These are phyloP conservation scores for Aspergillus conjunctus DNA, from an alignment of 495 filamentous ascomycete genomes.

Conservation along the genomic window DNA sequence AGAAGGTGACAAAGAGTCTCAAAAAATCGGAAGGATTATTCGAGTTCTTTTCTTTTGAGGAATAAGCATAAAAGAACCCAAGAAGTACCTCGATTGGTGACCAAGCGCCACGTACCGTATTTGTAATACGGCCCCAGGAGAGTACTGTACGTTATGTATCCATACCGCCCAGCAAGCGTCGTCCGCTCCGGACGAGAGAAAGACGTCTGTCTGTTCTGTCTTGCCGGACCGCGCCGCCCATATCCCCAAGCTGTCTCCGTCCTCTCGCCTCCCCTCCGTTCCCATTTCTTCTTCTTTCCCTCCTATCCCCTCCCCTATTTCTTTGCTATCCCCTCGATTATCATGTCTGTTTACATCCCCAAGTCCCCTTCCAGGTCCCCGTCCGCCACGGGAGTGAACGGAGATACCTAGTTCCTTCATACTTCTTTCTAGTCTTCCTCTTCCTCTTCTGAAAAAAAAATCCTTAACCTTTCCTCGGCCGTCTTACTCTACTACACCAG, in stretches of 20 bases:
- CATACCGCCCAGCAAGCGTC: conserved; percentile 15
- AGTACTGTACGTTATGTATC: conserved; percentile 15
- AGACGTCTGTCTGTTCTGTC: conserved; percentile 1
- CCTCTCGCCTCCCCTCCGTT: conserved; percentile 22
- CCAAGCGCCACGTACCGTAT: conserved; percentile 9
- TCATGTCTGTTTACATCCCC: conserved; percentile 43
- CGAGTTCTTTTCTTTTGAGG: too few relatives aligned
- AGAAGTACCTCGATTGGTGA: conserved; percentile 8
- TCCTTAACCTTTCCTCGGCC: conserved; percentile 30
- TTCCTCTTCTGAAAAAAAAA: conserved; percentile 34
- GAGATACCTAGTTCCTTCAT: conserved; percentile 42
- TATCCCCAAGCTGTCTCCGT: conserved; percentile 27
- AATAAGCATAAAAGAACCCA: neutral
- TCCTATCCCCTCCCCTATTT: conserved; percentile 34
- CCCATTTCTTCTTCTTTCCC: conserved; percentile 24
- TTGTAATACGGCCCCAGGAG: conserved; percentile 13
- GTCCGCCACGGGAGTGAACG: conserved; percentile 48
- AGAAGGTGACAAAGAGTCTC: neutral
- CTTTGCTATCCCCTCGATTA: conserved; percentile 32
- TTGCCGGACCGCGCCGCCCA: conserved; percentile 30
- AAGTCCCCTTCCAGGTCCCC: conserved; percentile 37
- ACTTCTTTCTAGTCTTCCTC: conserved; percentile 19
- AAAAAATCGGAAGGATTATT: neutral
- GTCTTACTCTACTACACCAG: conserved; percentile 23
- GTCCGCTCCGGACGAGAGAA: conserved; percentile 22